Evolutionary conservation across 192 early-diverging fungal species (phyloP), one percentile per base, ranked within the genome.

Genomic region (Backusella tuberculispora): DNA sequence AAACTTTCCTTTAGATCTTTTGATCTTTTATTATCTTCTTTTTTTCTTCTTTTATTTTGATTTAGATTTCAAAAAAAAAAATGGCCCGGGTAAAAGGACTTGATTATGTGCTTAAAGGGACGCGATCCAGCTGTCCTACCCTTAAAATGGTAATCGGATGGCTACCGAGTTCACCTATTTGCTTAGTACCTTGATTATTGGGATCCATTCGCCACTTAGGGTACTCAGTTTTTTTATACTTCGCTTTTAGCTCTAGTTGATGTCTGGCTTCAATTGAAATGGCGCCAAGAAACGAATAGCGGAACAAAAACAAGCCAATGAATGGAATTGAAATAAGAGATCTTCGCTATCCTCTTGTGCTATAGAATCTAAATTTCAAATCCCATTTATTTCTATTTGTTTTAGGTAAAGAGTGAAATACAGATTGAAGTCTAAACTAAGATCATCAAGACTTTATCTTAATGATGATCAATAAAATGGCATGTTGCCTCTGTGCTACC

Each of bases 71-170:
- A 56, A 56, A 56, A 56, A 34, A 34, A 34, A 34, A 34, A 43
- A 4, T 53, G 50, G 9, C 50, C 50, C 50, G 50, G 50, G 50
- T 53, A 53, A 53, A 53, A 53, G 50, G 50, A 19, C 50, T 14
- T 46, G 4, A 14, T 14, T 46, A 21, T 53, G 50, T 53, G 48
- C 19, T 53, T 53, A 53, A 21, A 14, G 13, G 50, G 50, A 56
- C 50, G 50, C 50, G 50, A 56, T 56, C 50, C 53, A 60, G 26
- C 8, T 60, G 53, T 60, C 53, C 53, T 60, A 60, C 53, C 53
- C 53, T 60, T 60, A 60, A 60, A 60, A 60, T 24, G 53, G 21
- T 26, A 60, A 21, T 26, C 53, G 53, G 53, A 60, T 60, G 26
- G 21, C 6, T 26, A 60, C 53, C 53, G 53, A 60, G 53, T 60